Percentiles rank a stretch among this genome's conserved stretches.
Evolutionary conservation across 345 rosid species (phyloP).

Genomic region (Nasturtium officinale): DNA sequence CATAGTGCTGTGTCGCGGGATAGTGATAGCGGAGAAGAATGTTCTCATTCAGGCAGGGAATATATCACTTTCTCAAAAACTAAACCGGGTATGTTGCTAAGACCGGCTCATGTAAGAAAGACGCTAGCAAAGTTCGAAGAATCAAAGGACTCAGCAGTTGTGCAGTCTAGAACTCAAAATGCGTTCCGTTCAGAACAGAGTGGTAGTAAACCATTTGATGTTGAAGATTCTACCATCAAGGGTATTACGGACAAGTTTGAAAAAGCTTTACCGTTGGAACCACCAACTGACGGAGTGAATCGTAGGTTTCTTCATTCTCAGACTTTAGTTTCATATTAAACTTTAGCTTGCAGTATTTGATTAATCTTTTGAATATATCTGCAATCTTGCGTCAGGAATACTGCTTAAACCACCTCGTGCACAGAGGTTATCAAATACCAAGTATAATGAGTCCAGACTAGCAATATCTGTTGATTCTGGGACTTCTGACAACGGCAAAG

Average conservation of each 20-base stretch:
- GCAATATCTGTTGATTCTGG: constrained; percentile 55
- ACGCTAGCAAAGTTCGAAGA: constrained; percentile 59
- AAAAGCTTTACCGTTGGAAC: constrained; percentile 47
- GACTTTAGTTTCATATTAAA: not conserved
- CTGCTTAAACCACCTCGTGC: constrained; percentile 76
- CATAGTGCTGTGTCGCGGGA: constrained; percentile 50
- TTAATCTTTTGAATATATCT: not conserved
- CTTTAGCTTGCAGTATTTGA: constrained; percentile 1
- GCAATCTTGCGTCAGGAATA: constrained; percentile 56
- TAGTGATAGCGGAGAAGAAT: constrained; percentile 54
- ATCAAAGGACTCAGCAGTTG: constrained; percentile 48
- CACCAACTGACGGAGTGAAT: constrained; percentile 48
- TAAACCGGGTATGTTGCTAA: constrained; percentile 82
- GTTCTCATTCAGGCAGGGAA: constrained; percentile 53
- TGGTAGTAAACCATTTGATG: constrained; percentile 47
- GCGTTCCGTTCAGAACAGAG: constrained; percentile 44
- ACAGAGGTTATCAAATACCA: constrained; percentile 50
- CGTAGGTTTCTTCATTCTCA: constrained; percentile 51
- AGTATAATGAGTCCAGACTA: constrained; percentile 52
- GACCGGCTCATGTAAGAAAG: constrained; percentile 75
- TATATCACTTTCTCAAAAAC: constrained; percentile 77
- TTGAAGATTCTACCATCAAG: constrained; percentile 47
- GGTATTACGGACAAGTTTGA: constrained; percentile 48
- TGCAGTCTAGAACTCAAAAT: constrained; percentile 49
- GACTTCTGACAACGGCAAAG: constrained; percentile 29